Base-by-base conservation (phyloP, 2,329 filamentous ascomycete genomes). In the Fusarium nygamai region DNA sequence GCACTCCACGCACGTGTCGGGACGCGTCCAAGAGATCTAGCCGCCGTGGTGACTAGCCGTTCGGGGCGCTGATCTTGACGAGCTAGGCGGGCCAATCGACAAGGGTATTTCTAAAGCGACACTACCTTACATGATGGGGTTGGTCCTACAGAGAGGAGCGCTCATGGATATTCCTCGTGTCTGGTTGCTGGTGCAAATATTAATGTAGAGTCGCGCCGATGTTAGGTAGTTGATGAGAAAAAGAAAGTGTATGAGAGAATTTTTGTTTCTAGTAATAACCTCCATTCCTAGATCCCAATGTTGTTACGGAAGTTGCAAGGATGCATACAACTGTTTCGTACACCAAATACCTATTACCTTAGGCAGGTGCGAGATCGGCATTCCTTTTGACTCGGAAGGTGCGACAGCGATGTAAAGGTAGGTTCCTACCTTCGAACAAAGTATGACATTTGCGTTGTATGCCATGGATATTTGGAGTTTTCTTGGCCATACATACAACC, bases 21-120 rank as follows among this genome's bases (percentile, higher is more conserved):
- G 53, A 34, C 47, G 50, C 50, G 51, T 36, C 58, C 60, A 74
- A 54, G 50, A 74, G 71, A 74, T 74, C 71, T 74, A 73, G 59
- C 71, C 62, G 54, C 62, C 57, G 41, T 72, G 43, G 50, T 63
- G 43, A 71, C 71, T 41, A 56, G 51, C 51, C 46, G 17, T 61
- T 65, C 57, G 60, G 54, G 50, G 64, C 54, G 57, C 74, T 60
- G 46, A 74, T 74, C 72, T 72, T 50, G 54, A 68, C 64, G 47
- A 50, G 57, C 48, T 60, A 72, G 38, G 34, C 54, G 34, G 60
- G 46, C 58, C 61, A 60, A 57, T 64, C 17, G 54, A 62, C 61
- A 72, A 41, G 68, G 72, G 63, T 73, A 8, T 27, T 24, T 36
- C 33, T 50, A 19, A 39, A 61, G 39, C 60, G 44, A 54, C 54